phyloP scores from a whole-genome alignment of 2,329 filamentous ascomycete species.

The Cercospora berteroae region DNA sequence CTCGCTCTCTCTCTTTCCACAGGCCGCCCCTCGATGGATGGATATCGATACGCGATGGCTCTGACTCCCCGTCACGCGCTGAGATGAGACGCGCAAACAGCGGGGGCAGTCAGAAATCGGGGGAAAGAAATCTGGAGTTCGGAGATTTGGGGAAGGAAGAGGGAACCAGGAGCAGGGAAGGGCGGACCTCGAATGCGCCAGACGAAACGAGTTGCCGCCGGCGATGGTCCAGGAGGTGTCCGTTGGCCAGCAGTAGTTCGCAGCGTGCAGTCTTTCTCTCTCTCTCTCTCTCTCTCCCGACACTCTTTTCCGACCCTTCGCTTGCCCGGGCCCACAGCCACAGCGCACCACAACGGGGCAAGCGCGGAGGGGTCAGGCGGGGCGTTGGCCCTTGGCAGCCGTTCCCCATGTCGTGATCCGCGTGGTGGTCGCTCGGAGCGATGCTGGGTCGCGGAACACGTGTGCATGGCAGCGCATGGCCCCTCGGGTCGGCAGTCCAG shows the following conservation, averaged over 20 bases:
- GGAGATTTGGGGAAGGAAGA: neutral
- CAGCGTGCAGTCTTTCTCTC: neutral
- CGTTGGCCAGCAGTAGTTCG: neutral
- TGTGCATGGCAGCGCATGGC: conserved; percentile 6
- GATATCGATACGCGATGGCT: neutral
- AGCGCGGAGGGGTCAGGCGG: neutral
- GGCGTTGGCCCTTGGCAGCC: neutral
- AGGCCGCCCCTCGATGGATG: neutral
- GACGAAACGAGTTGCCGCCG: neutral
- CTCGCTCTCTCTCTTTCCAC: neutral
- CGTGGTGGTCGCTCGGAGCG: neutral
- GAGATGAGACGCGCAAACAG: neutral
- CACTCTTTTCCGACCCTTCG: neutral
- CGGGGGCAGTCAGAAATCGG: neutral
- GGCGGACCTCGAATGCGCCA: neutral
- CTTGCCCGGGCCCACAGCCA: neutral
- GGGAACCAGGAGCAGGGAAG: neutral
- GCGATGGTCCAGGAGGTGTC: neutral
- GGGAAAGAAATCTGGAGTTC: neutral
- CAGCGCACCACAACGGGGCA: neutral
- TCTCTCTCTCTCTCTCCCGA: neutral
- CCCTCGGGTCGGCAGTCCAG: neutral
- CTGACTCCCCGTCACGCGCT: neutral
- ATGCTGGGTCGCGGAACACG: neutral
- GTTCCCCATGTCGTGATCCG: neutral